Base-by-base conservation (phyloP, 2,329 filamentous ascomycete species). In the Colletotrichum sp. region DNA sequence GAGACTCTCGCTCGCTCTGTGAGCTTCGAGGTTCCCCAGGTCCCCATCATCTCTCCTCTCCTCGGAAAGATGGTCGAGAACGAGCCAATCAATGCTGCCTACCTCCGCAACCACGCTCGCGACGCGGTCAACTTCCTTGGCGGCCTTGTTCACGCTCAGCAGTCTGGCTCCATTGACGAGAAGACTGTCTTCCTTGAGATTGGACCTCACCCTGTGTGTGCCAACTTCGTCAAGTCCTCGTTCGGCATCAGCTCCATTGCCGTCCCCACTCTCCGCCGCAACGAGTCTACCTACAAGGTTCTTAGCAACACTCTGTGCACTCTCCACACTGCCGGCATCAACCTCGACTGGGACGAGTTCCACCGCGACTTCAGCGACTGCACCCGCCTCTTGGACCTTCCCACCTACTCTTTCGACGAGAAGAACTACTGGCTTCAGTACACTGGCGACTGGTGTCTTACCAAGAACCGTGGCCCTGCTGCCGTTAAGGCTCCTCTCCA, bases 401-500 rank as follows among this genome's bases (percentile, higher is more conserved):
- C 94, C 0, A 89, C 90, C 2, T 96, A 96, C 82, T 89, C 89
- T 0, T 96, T 94, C 85, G 92, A 96, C 80, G 87, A 92, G 79
- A 95, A 95, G 87, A 93, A 91, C 78, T 95, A 95, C 82, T 92
- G 91, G 90, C 87, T 92, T 57, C 87, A 89, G 79, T 92, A 92
- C 81, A 84, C 89, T 77, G 93, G 94, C 77, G 92, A 95, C 83
- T 96, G 93, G 92, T 91, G 89, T 26, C 86, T 95, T 49, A 92
- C 89, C 77, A 96, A 96, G 87, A 92, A 93, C 66, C 91, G 94
- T 78, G 89, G 86, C 52, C 86, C 85, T 16, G 80, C 85, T 24
- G 79, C 84, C 10, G 81, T 87, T 15, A 84, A 77, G 57, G 75
- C 72, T 82, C 44, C 78, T 18, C 78, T 80, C 81, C 34, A 78